These are phyloP conservation scores for Cladosporium sp. DNA, from an alignment of 2,329 filamentous ascomycete species.

Conservation along the genomic window DNA sequence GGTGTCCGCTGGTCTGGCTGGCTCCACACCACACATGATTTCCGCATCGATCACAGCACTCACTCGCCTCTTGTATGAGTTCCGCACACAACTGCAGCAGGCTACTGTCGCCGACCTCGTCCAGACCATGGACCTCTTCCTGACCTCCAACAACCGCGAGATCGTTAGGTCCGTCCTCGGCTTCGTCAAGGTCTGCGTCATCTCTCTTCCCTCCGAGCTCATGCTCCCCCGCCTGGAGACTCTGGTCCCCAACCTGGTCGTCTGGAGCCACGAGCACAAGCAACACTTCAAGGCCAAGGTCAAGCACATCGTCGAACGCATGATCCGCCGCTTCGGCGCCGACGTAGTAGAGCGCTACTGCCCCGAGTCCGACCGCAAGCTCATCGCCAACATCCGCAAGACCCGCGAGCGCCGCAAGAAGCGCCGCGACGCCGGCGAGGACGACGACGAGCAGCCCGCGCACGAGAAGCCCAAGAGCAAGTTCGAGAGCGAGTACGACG, in stretches of 20 bases:
- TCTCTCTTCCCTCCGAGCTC: slow-evolving; percentile 72
- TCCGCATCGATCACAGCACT: slow-evolving; percentile 94
- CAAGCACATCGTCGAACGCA: slow-evolving; percentile 93
- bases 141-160: slow-evolving; percentile 93
- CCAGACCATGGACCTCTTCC: slow-evolving; percentile 90
- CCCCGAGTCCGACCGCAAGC: slow-evolving; percentile 79
- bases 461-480: slow-evolving; percentile 47
- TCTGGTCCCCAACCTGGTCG: slow-evolving; percentile 82
- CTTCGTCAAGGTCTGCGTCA: slow-evolving; percentile 93
- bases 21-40: slow-evolving; percentile 92
- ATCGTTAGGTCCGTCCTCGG: slow-evolving; percentile 92
- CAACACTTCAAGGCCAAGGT: slow-evolving; percentile 95
- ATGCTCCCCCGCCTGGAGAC: slow-evolving; percentile 70
- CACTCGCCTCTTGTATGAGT: slow-evolving; percentile 88
- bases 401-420: slow-evolving; percentile 84
- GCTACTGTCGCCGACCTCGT: slow-evolving; percentile 76
- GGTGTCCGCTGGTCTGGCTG: slow-evolving; percentile 91
- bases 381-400: slow-evolving; percentile 92
- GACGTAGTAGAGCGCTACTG: slow-evolving; percentile 72
- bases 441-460: slow-evolving; percentile 50
- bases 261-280: slow-evolving; percentile 98
- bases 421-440: slow-evolving; percentile 65
- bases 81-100: slow-evolving; percentile 62
- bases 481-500: slow-evolving; percentile 90
- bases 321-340: slow-evolving; percentile 85